Base-by-base conservation (phyloP, 1,284 basidiomycete species). In the Porogramme epimiltina region DNA sequence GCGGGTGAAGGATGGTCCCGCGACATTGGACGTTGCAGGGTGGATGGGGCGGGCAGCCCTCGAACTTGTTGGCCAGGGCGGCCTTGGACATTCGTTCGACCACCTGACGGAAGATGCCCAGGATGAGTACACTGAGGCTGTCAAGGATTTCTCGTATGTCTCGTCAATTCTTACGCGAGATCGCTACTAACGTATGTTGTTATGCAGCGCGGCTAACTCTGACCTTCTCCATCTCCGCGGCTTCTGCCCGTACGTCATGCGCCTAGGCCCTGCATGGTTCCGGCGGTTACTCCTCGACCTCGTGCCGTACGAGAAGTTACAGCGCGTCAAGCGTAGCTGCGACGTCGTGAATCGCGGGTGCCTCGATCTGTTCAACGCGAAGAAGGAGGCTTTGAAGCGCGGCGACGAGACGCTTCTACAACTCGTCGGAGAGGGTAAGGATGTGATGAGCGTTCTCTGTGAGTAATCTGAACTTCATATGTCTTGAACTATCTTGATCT, bases 391-490 rank as follows among this genome's bases (percentile, higher is more conserved):
- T 1, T 53, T 66, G 6, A 45, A 43, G 23, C 42, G 42, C 16
- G 62, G 62, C 0, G 63, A 66, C 25, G 59, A 51, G 15, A 51
- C 47, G 10, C 52, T 60, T 15, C 40, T 48, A 19, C 45, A 54
- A 24, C 67, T 73, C 45, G 61, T 75, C 28, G 68, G 64, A 4
- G 59, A 69, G 45, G 75, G 72, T 4, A 74, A 72, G 54, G 78
- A 79, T 56, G 64, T 78, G 41, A 70, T 77, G 55, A 77, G 74
- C 46, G 67, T 78, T n/a, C 49, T 68, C 1, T 49, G 69, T 80
- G 25, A 9, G 45, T 44, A n/a, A 3, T 22, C 31, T 36, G 8
- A 8, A 6, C 13, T 8, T 13, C 8, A 31, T 31, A 8, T 31
- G 28, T 31, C 13, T 31, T 31, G 28, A 6, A 31, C 13, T 6